Evolutionary conservation across 1,139 yeast species (phyloP).

Genomic region (Zygotorulaspora mrakii): DNA sequence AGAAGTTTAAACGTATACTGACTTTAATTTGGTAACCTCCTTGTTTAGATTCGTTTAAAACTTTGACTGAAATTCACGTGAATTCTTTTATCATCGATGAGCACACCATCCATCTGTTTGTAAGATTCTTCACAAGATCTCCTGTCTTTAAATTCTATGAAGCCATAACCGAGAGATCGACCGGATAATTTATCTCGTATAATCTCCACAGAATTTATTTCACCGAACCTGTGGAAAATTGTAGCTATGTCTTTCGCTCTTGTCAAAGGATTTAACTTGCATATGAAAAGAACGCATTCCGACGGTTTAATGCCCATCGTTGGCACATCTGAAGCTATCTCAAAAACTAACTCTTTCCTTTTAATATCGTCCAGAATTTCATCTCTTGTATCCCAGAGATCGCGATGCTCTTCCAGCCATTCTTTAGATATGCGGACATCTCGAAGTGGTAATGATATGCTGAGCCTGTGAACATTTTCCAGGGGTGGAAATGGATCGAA

Average conservation of each 20-base stretch:
- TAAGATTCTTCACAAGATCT: slow-evolving; percentile 58
- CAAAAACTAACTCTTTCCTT: slow-evolving; percentile 57
- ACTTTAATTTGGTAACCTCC: too few relatives aligned
- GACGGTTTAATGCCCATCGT: slow-evolving; percentile 56
- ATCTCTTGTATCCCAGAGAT: slow-evolving; percentile 15
- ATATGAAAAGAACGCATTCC: slow-evolving; percentile 58
- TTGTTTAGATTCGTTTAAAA: too few relatives aligned
- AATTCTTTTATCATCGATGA: slow-evolving; percentile 61
- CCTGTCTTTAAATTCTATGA: slow-evolving; percentile 51
- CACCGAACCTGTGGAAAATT: slow-evolving; percentile 60
- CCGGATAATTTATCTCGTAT: slow-evolving; percentile 47
- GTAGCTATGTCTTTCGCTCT: slow-evolving; percentile 49
- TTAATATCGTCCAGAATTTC: slow-evolving; percentile 41
- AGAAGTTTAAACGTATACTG: too few relatives aligned
- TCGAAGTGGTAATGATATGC: slow-evolving; percentile 18
- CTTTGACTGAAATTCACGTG: slow-evolving; percentile 70
- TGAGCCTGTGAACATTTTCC: slow-evolving; percentile 28
- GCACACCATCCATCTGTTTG: slow-evolving; percentile 53
- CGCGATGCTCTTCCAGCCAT: slow-evolving; percentile 14
- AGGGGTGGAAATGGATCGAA: slow-evolving; percentile 54
- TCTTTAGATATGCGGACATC: slow-evolving; percentile 25
- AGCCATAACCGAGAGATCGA: slow-evolving; percentile 56
- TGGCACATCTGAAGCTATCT: slow-evolving; percentile 63
- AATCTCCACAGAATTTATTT: slow-evolving; percentile 49
- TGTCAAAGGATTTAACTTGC: slow-evolving; percentile 61